phyloP scores from a whole-genome alignment of 306 rosid genomes.

The Phaseolus lunatus region DNA sequence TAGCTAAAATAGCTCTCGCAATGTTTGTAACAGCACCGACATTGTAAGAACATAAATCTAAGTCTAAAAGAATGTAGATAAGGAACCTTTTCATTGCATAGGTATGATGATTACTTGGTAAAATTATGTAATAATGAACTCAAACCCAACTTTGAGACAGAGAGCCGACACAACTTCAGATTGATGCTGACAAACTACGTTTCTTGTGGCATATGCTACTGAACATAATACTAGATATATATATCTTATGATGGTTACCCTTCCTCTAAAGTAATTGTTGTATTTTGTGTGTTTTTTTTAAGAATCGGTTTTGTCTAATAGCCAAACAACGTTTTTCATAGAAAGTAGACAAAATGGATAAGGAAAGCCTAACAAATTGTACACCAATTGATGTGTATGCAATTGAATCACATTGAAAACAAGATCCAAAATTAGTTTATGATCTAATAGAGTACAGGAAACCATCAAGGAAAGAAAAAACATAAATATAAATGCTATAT shows the following conservation, averaged over 20 bases:
- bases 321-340: background rate
- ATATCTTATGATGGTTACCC: background rate
- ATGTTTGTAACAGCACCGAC: slow-evolving; percentile 12
- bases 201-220: slow-evolving; percentile 6
- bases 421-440: no score
- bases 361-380: background rate
- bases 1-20: slow-evolving; percentile 20
- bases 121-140: slow-evolving; percentile 34
- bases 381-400: background rate
- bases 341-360: slow-evolving; percentile 6
- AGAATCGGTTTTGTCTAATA: background rate
- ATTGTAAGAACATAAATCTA: slow-evolving; percentile 15
- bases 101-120: slow-evolving; percentile 25
- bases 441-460: no score
- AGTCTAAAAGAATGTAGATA: slow-evolving; percentile 9
- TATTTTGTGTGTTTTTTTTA: background rate
- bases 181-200: slow-evolving; percentile 33
- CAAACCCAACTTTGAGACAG: slow-evolving; percentile 37
- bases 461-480: no score
- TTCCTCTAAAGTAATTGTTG: background rate
- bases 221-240: slow-evolving; percentile 8
- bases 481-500: background rate
- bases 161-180: slow-evolving; percentile 23
- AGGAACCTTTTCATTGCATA: slow-evolving; percentile 24
- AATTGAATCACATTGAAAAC: background rate